Conservation (phyloP, 208 protist species). For the Leptomonas pyrrhocoris region DNA sequence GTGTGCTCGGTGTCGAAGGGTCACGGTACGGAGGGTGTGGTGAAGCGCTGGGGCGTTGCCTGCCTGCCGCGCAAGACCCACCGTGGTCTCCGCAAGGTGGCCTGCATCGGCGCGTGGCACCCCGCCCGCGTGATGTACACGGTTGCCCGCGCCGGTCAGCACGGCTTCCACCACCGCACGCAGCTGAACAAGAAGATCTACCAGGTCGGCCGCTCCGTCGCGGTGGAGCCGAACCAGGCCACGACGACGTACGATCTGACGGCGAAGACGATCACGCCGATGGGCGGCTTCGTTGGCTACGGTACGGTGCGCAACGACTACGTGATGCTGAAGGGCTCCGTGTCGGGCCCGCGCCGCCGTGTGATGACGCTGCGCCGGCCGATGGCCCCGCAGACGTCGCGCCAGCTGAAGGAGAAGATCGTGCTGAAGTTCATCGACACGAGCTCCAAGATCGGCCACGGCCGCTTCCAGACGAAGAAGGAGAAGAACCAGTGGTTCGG, state of each 20-base stretch:
- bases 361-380: constrained; percentile 98
- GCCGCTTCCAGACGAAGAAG: constrained; percentile 98
- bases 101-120: too few relatives aligned
- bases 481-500: constrained; percentile 98
- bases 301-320: constrained; percentile 97
- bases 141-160: constrained; percentile 99
- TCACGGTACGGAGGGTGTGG: constrained; percentile 98
- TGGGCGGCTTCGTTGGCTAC: constrained; percentile 99
- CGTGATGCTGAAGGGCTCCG: constrained; percentile 98
- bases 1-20: constrained; percentile 98
- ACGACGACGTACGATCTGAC: constrained; percentile 98
- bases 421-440: constrained; percentile 99
- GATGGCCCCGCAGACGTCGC: constrained; percentile 87
- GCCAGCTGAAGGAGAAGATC: constrained; percentile 93
- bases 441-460: constrained; percentile 99
- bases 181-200: constrained; percentile 99
- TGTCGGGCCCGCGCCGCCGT: constrained; percentile 96
- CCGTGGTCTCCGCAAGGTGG: constrained; percentile 99
- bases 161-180: constrained; percentile 99
- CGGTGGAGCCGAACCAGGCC: constrained; percentile 83
- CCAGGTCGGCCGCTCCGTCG: constrained; percentile 93
- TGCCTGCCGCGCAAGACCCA: constrained; percentile 99
- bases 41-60: constrained; percentile 97
- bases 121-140: constrained; percentile 96
- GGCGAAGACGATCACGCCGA: constrained; percentile 98